phyloP scores from a whole-genome alignment of 2,329 filamentous ascomycete genomes.

The Scedosporium aurantiacum region DNA sequence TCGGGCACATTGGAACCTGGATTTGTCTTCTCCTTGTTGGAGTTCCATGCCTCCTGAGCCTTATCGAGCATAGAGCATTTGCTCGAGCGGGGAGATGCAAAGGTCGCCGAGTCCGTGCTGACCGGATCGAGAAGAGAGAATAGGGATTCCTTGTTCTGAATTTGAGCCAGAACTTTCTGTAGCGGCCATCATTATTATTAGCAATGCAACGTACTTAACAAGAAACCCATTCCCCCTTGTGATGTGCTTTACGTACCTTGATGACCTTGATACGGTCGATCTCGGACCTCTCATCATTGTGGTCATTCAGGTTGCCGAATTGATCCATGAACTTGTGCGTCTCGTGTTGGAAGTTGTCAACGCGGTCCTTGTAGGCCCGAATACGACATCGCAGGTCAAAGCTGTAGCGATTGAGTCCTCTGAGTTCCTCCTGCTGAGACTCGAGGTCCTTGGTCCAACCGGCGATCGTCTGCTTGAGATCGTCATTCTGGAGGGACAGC shows the following conservation, averaged over 20 bases:
- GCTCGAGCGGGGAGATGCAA: background rate
- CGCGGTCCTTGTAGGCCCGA: constrained; percentile 13
- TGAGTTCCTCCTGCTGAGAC: constrained; percentile 13
- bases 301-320: constrained; percentile 15
- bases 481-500: background rate
- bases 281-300: background rate
- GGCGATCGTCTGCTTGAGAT: constrained; percentile 4
- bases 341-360: constrained; percentile 17
- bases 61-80: background rate
- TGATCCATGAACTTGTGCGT: constrained; percentile 17
- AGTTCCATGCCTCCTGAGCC: background rate
- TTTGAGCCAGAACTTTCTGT: constrained; percentile 3
- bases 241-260: constrained; percentile 2
- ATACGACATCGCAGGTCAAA: background rate
- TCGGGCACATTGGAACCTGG: background rate
- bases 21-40: background rate
- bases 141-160: background rate
- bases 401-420: background rate
- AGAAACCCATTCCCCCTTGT: background rate
- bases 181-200: background rate
- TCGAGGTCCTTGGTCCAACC: constrained; percentile 22
- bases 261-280: background rate
- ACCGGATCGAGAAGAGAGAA: constrained; percentile 3
- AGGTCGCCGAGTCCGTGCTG: background rate
- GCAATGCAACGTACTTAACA: background rate